These are phyloP conservation scores for Serendipita sp. DNA, from an alignment of 768 basidiomycete genomes.

Conservation along the genomic window DNA sequence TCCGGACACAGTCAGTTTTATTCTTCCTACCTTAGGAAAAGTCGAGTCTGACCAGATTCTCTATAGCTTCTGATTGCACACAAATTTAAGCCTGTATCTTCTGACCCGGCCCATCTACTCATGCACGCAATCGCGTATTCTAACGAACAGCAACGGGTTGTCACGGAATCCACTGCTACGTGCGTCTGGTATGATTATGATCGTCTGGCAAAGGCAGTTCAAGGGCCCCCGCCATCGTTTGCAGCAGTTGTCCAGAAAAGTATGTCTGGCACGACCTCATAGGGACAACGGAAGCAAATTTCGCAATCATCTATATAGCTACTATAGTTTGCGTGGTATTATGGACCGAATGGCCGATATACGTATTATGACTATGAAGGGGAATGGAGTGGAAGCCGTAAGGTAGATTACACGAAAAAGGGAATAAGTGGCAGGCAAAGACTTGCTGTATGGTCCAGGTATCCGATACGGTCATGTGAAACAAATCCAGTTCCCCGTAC, in stretches of 20 bases:
- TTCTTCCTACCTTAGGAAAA: background rate
- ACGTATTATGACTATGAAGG: too few relatives aligned
- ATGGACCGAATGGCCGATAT: too few relatives aligned
- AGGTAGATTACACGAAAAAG: too few relatives aligned
- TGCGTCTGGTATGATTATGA: constrained; percentile 37
- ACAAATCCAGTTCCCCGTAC: too few relatives aligned
- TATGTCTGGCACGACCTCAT: background rate
- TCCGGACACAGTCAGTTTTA: constrained; percentile 48
- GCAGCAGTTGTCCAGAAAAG: background rate
- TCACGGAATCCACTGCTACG: constrained; percentile 42
- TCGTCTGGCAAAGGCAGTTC: constrained; percentile 30
- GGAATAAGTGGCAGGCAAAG: too few relatives aligned
- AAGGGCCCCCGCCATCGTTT: background rate
- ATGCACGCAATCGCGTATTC: constrained; percentile 40
- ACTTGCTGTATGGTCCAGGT: too few relatives aligned
- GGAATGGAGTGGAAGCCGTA: too few relatives aligned
- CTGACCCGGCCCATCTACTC: constrained; percentile 29
- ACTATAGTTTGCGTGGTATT: too few relatives aligned
- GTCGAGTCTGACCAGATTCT: background rate
- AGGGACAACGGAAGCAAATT: background rate
- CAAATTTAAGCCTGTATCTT: constrained; percentile 23
- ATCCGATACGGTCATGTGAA: too few relatives aligned
- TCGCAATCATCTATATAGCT: background rate
- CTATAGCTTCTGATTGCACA: constrained; percentile 49
- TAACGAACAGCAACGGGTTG: constrained; percentile 41